Conservation (phyloP, 2,329 filamentous ascomycete genomes). For the Aotearoamyces nothofagi region DNA sequence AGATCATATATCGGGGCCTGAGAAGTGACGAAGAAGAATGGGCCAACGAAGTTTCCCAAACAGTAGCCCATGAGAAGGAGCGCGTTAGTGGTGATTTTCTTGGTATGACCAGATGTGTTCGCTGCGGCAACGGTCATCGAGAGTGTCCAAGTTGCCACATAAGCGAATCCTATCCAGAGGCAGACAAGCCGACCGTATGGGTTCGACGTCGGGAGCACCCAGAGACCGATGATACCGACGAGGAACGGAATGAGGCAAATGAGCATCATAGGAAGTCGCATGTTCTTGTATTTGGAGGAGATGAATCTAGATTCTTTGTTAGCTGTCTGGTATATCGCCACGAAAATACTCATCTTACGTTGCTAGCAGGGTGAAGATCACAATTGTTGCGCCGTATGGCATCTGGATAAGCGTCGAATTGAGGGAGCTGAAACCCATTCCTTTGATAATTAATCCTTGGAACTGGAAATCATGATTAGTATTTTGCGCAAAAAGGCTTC, state of each 20-base stretch:
- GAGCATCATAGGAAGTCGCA: slow-evolving; percentile 1
- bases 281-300: slow-evolving; percentile 1
- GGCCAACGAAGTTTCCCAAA: slow-evolving; percentile 19
- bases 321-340: background rate
- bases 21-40: slow-evolving; percentile 44
- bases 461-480: too few relatives aligned
- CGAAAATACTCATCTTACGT: too few relatives aligned
- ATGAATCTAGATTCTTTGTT: too few relatives aligned
- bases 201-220: slow-evolving; percentile 36
- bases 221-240: slow-evolving; percentile 41
- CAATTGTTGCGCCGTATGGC: slow-evolving; percentile 36
- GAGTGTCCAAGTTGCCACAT: slow-evolving; percentile 38
- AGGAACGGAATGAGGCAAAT: slow-evolving; percentile 27
- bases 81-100: slow-evolving; percentile 28
- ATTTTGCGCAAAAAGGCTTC: too few relatives aligned
- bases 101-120: slow-evolving; percentile 24
- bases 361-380: slow-evolving; percentile 36
- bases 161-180: slow-evolving; percentile 47
- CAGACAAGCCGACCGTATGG: slow-evolving; percentile 27
- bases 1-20: slow-evolving; percentile 40
- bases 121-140: slow-evolving; percentile 33
- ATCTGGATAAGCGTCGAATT: slow-evolving; percentile 38
- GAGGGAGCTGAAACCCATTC: slow-evolving; percentile 35
- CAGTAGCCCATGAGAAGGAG: slow-evolving; percentile 19
- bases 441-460: slow-evolving; percentile 42